Evolutionary conservation across 2,329 filamentous ascomycete species (phyloP).

Genomic region (Didymella pinodella): DNA sequence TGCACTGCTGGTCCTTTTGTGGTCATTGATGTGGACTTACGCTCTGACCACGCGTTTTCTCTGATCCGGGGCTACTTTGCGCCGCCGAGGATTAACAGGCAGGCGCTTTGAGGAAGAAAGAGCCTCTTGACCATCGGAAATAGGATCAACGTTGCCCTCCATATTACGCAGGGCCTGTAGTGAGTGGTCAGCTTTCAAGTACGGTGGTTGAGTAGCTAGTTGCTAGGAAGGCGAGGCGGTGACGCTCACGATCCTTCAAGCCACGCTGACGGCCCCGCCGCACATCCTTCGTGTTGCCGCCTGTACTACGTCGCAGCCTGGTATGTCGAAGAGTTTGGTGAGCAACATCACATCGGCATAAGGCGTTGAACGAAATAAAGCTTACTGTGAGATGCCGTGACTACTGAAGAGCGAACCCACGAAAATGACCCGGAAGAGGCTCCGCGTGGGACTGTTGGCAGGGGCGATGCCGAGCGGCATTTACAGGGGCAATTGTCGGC

Average conservation of each 20-base stretch:
- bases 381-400: slow-evolving; percentile 10
- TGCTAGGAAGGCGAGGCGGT: slow-evolving; percentile 12
- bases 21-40: slow-evolving; percentile 12
- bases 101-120: slow-evolving; percentile 18
- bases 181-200: slow-evolving; percentile 3
- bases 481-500: background rate
- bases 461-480: background rate
- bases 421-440: slow-evolving; percentile 5
- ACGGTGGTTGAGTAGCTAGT: slow-evolving; percentile 5
- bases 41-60: slow-evolving; percentile 26
- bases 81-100: slow-evolving; percentile 27
- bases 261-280: slow-evolving; percentile 10
- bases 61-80: slow-evolving; percentile 25
- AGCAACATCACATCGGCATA: background rate
- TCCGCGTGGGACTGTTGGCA: slow-evolving; percentile 7
- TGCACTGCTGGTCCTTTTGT: background rate
- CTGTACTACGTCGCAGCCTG: slow-evolving; percentile 13
- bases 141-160: background rate
- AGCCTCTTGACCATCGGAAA: slow-evolving; percentile 5
- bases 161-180: slow-evolving; percentile 3
- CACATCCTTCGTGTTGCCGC: slow-evolving; percentile 5
- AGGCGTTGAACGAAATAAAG: slow-evolving; percentile 3
- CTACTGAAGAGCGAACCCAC: background rate
- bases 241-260: slow-evolving; percentile 12
- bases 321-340: background rate